Evolutionary conservation across 2,329 filamentous ascomycete genomes (phyloP), one percentile per base, ranked within the genome.

Genomic region (Fusarium buharicum): DNA sequence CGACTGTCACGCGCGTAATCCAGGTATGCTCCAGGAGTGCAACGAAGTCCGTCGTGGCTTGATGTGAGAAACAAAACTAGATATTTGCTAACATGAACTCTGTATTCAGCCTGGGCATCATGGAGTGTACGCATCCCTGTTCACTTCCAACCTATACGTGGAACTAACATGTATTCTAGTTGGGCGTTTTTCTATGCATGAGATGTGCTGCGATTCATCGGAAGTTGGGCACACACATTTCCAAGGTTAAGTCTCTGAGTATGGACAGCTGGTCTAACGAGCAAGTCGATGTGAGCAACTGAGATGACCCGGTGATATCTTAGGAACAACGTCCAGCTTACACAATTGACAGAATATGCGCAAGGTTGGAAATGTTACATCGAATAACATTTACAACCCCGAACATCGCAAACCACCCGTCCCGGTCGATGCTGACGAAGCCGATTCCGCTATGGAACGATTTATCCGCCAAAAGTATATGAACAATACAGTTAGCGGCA

Each of bases 201-300:
- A 92, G 95, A 75, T 99, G 95, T 82, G 95, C 93, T 50, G 86
- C 93, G 50, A 86, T 98, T 72, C 95, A 99, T 81, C 91, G 95
- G 73, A 98, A 98, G 79, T 83, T 99, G 72, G 95, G 95, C 60
- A 98, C 95, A 36, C 95, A 99, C 77, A 92, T 99, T 63, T 97
- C 93, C 67, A 99, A 99, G 77, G 93, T 99, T 81, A 99, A 99
- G 78, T 98, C 93, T 33, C 78, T 99, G 79, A 98, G 91, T 76
- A 98, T 99, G 93, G 95, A 99, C 78, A 95, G 90, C 68, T 99
- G 95, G 95, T 88, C 91, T 44, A 89, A 90, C 72, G 95, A 98
- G 59, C 95, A 99, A 79, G 93, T 99, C 64, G 95, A 99, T 79
- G 93, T 97, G 81, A 78, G 86, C 78, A 48, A 56, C 31, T 33